Evolutionary conservation across 1,139 yeast species (phyloP), one percentile per base, ranked within the genome.

Genomic region (Petasospora fabianii): DNA sequence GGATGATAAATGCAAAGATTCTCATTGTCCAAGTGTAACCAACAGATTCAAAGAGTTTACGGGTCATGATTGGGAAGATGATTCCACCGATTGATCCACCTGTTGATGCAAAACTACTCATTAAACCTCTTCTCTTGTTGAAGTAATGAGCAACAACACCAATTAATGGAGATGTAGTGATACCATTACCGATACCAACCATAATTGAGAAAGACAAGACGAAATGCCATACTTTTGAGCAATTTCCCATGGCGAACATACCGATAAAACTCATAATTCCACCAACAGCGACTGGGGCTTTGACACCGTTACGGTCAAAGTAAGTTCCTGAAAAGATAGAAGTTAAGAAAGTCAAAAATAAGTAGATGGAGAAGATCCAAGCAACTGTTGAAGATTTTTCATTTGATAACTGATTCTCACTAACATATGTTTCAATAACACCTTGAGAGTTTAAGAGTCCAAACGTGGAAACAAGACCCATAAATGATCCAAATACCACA

Each of bases 71-170:
- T 2, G 88, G 82, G 54, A 79, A 77, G 1, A 77, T 61, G 22
- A 80, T 71, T 34, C 86, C 85, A 17, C 90, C 90, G 6, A 80
- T 55, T 21, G 80, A 69, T 0, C 88, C 87, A n/a, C 88, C 86
- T 50, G 75, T 73, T 5, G 81, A 71, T 0, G 83, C 83, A 6
- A 79, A 54, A 1, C 84, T 77, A 32, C 75, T 55, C 14, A 86
- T 86, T 44, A 73, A 58, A 2, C 83, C 88, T 46, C 90, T 63
- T 42, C 68, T 77, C 43, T 55, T 66, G 44, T 71, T 64, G 52
- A 80, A 83, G 73, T 83, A 82, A 51, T 80, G 87, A 3, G 80
- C 73, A 24, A 80, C 65, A 6, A 72, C 75, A 5, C 81, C 79
- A 24, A 82, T 70, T 11, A 48, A 36, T 16, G 58, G 58, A 2